Conservation (phyloP, 73 alveolate genomes). For the Paramecium pentaurelia region DNA sequence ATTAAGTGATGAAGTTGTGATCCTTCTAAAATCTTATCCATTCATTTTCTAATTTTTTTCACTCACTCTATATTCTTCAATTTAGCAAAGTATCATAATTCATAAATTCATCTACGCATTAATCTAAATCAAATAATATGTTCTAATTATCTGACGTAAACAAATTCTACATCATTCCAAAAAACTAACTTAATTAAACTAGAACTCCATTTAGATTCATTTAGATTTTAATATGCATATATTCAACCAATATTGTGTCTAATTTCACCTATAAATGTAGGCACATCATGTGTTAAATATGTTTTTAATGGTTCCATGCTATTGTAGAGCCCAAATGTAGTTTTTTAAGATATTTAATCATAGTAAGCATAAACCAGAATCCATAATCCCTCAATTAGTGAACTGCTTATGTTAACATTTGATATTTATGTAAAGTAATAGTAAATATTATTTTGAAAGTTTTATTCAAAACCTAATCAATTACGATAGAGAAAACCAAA, state of each 20-base stretch:
- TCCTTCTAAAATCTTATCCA: not conserved
- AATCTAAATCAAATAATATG: not conserved
- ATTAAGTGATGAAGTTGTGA: not conserved
- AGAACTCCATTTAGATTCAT: not conserved
- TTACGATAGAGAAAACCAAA: not conserved
- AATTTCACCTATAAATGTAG: not conserved
- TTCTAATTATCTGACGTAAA: not conserved
- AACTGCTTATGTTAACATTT: not conserved
- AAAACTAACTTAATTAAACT: not conserved
- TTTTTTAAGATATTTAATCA: not conserved
- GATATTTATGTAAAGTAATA: not conserved
- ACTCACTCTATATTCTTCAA: not conserved
- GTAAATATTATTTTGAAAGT: not conserved
- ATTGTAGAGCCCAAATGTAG: not conserved
- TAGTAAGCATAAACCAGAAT: not conserved
- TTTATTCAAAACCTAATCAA: not conserved
- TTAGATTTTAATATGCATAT: not conserved
- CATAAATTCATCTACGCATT: not conserved
- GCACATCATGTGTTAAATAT: not conserved
- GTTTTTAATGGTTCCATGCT: not conserved
- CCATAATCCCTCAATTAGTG: not conserved
- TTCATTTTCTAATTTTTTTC: not conserved
- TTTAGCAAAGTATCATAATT: not conserved
- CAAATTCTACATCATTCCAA: not conserved
- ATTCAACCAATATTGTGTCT: not conserved